Base-by-base conservation (phyloP, 2,329 filamentous ascomycete genomes). In the Alternaria consortialis region DNA sequence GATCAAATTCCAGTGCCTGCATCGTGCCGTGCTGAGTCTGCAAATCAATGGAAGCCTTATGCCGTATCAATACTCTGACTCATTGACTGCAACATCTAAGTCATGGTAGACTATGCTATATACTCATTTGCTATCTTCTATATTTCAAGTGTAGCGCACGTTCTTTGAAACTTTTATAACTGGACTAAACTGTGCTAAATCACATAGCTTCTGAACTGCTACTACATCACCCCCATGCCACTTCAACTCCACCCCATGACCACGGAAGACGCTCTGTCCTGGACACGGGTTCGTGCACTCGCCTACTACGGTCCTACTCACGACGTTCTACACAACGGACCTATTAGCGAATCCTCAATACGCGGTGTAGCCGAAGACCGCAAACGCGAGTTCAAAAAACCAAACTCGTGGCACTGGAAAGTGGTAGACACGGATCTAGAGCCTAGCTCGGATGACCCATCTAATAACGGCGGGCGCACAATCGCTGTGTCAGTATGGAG, bases 221-320 rank as follows among this genome's bases (percentile, higher is more conserved):
- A 13, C 12, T 27, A 25, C 12, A 11, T 25, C 17, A n/a, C 29
- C 1, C 2, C 31, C 34, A 77, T 77, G 74, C 68, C 73, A 6
- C 62, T 75, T 2, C 51, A 64, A 47, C 58, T 76, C 2, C 56
- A 40, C 12, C 70, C 68, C 6, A 68, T 75, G 29, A 69, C 67
- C 11, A 9, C 58, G 1, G 36, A 42, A 3, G 74, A 77, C 56
- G 60, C 68, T 8, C 51, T 75, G 7, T 68, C 72, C 0, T 77
- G 74, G 73, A 70, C 69, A 27, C 72, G 71, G 34, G 70, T 75
- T 43, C 70, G 74, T 25, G 42, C 63, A 20, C 44, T 67, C 11
- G 75, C 75, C 32, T 77, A 76, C 52, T 59, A 62, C 27, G 75
- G 75, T 20, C 74, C 74, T 7, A 75, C 74, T 7, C 67, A 77